Conservation (phyloP, 2,329 filamentous ascomycete genomes). For the Penicillium sp. region DNA sequence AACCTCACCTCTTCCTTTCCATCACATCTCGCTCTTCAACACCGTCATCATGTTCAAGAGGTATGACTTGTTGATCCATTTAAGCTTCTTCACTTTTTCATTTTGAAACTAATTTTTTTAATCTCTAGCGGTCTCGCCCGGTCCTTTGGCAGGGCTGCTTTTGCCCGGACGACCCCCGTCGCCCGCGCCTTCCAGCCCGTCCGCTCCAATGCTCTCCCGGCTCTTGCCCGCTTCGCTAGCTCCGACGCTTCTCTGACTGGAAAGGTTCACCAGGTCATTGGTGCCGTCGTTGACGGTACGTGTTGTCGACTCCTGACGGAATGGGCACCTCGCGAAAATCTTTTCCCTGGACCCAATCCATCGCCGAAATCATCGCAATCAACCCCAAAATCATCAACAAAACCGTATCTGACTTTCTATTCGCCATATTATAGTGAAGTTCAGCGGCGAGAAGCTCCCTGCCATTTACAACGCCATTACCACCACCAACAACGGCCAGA, state of each 20-base stretch:
- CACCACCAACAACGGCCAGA: constrained; percentile 87
- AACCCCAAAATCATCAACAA: constrained; percentile 25
- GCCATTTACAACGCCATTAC: constrained; percentile 96
- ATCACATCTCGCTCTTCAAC: constrained; percentile 42
- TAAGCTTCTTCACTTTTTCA: constrained; percentile 22
- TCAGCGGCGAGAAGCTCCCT: constrained; percentile 88
- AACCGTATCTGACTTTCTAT: constrained; percentile 30
- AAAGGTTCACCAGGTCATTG: constrained; percentile 80
- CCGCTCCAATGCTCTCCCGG: constrained; percentile 57
- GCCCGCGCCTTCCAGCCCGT: constrained; percentile 57
- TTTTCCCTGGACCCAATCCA: constrained; percentile 40
- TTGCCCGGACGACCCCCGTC: constrained; percentile 55
- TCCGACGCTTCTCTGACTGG: constrained; percentile 57
- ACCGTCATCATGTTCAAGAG: constrained; percentile 61
- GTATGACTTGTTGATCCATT: constrained; percentile 41
- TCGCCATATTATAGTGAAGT: constrained; percentile 70
- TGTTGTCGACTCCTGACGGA: constrained; percentile 26
- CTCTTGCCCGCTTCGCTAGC: constrained; percentile 62
- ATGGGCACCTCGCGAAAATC: constrained; percentile 40
- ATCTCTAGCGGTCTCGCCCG: constrained; percentile 61
- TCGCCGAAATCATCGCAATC: constrained; percentile 33
- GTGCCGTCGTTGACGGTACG: constrained; percentile 98
- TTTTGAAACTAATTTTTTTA: constrained; percentile 34
- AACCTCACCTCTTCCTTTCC: constrained; percentile 19
- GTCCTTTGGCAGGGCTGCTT: constrained; percentile 60